Conservation (phyloP, 2,329 filamentous ascomycete species). For the Emmonsiellopsis sp. region DNA sequence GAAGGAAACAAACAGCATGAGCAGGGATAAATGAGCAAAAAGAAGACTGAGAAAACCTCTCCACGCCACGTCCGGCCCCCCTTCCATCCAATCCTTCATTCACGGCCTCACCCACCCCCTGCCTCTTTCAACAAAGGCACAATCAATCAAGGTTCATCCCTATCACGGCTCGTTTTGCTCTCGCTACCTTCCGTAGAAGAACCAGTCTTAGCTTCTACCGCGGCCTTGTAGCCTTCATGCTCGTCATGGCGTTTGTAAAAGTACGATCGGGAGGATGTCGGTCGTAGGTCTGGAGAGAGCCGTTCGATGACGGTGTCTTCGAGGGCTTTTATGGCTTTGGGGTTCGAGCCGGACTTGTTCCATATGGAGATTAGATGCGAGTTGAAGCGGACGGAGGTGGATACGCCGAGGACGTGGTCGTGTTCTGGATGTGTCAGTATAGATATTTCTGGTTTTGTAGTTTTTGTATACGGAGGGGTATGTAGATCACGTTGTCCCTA, state of each 20-base stretch:
- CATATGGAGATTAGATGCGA: conserved; percentile 82
- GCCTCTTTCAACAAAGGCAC: background rate
- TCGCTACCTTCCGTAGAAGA: background rate
- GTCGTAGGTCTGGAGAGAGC: conserved; percentile 62
- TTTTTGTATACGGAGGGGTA: background rate
- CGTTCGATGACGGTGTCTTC: conserved; percentile 64
- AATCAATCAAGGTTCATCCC: background rate
- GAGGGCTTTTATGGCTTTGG: conserved; percentile 67
- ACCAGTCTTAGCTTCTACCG: conserved; percentile 11
- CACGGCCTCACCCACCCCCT: background rate
- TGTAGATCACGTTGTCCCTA: too few relatives aligned
- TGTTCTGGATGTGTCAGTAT: conserved; percentile 46
- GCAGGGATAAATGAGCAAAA: too few relatives aligned
- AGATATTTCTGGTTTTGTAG: background rate
- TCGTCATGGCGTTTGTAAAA: conserved; percentile 86
- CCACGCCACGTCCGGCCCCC: too few relatives aligned
- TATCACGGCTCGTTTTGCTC: background rate
- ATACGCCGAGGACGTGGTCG: conserved; percentile 79
- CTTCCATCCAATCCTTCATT: background rate
- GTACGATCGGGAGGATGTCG: conserved; percentile 48
- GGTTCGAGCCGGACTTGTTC: conserved; percentile 80
- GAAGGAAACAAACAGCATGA: too few relatives aligned
- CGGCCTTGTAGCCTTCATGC: conserved; percentile 67
- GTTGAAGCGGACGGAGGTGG: conserved; percentile 81
- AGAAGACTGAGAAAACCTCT: too few relatives aligned